phyloP scores from a whole-genome alignment of 805 yeast species.

The Teunomyces cretensis region DNA sequence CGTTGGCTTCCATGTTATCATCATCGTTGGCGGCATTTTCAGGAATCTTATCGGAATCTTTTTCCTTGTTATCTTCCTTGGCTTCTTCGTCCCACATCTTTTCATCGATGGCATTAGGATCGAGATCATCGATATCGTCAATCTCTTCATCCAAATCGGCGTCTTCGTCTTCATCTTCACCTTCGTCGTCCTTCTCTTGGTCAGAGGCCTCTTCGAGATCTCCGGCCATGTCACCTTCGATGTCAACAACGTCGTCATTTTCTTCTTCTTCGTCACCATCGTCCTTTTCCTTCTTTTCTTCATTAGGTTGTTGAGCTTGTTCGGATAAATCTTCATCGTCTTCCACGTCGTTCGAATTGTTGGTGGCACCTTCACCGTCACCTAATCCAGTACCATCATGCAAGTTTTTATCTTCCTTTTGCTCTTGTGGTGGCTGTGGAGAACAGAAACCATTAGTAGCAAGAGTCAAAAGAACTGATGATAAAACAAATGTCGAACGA shows the following conservation, averaged over 20 bases:
- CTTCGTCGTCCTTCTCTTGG: slow-evolving; percentile 55
- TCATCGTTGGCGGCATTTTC: slow-evolving; percentile 53
- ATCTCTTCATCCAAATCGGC: slow-evolving; percentile 83
- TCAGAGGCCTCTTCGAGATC: slow-evolving; percentile 76
- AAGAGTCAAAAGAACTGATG: slow-evolving; percentile 55
- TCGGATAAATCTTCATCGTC: slow-evolving; percentile 90
- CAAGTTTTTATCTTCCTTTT: slow-evolving; percentile 57
- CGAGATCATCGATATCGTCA: slow-evolving; percentile 85
- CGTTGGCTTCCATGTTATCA: slow-evolving; percentile 48
- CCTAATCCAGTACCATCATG: slow-evolving; percentile 92
- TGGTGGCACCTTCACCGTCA: slow-evolving; percentile 85
- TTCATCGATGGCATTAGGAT: slow-evolving; percentile 93
- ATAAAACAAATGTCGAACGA: slow-evolving; percentile 60
- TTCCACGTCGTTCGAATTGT: slow-evolving; percentile 79
- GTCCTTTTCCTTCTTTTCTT: slow-evolving; percentile 60
- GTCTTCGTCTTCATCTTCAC: slow-evolving; percentile 41
- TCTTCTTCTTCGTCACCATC: slow-evolving; percentile 61
- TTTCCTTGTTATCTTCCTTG: slow-evolving; percentile 72
- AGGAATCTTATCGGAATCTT: slow-evolving; percentile 72
- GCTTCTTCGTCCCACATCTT: slow-evolving; percentile 98
- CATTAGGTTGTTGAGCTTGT: slow-evolving; percentile 69
- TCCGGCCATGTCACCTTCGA: slow-evolving; percentile 98
- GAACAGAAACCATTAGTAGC: slow-evolving; percentile 88
- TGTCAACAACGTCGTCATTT: slow-evolving; percentile 86
- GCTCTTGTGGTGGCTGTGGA: slow-evolving; percentile 74